Evolutionary conservation across 768 basidiomycete species (phyloP).

Genomic region (Amylocystis lapponica): DNA sequence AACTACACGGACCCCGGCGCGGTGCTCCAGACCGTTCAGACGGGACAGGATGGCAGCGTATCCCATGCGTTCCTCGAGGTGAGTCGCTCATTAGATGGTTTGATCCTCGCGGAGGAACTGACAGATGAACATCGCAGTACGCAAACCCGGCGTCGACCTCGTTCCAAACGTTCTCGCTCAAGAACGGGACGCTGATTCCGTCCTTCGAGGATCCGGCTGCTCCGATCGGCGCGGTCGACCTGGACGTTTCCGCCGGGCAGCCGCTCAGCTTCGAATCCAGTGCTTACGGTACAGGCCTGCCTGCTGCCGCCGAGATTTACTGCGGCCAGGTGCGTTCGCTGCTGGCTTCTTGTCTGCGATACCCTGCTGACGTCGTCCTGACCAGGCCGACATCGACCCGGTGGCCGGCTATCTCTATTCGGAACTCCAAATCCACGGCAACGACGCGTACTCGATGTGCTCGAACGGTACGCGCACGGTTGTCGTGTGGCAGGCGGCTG

Average conservation of each 20-base stretch:
- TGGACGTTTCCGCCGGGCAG: constrained; percentile 24
- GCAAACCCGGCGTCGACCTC: no score
- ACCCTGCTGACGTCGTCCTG: no score
- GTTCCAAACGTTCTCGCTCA: constrained; percentile 37
- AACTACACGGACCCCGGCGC: no score
- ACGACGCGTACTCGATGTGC: constrained; percentile 16
- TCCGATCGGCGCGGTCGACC: no score
- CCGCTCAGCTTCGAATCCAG: constrained; percentile 28
- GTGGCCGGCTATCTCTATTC: constrained; percentile 17
- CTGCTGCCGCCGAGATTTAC: constrained; percentile 25
- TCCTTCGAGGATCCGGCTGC: constrained; percentile 15
- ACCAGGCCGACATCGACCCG: no score
- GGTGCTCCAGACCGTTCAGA: no score
- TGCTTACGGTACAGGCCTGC: constrained; percentile 28
- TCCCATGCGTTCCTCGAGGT: no score
- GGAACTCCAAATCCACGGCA: constrained; percentile 16
- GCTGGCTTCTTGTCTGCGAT: no score
- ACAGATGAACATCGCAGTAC: no score
- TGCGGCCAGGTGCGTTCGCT: constrained; percentile 34
- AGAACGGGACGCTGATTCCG: constrained; percentile 34
- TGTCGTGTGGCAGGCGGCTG: constrained; percentile 11
- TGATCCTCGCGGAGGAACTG: no score
- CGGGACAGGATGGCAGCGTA: no score
- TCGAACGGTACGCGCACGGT: constrained; percentile 9
- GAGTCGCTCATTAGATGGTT: no score